A percentile compares a stretch with the other conserved stretches of the same genome.
These are phyloP conservation scores for Kazachstania bromeliacearum DNA, from an alignment of 805 yeast species.

Conservation along the genomic window DNA sequence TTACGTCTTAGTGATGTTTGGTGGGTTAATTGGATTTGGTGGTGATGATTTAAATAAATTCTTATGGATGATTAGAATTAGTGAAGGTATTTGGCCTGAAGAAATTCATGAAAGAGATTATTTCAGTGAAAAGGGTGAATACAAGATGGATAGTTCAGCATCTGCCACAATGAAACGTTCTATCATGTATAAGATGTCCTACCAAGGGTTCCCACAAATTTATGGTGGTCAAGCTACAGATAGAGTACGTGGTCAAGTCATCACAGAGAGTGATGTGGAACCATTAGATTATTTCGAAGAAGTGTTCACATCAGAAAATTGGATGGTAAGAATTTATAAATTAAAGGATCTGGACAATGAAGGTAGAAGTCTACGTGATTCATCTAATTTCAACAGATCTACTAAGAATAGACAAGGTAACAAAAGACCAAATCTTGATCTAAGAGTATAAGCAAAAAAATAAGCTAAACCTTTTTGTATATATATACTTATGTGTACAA, in stretches of 20 bases:
- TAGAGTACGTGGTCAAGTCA: constrained; percentile 79
- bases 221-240: constrained; percentile 52
- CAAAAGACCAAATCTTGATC: constrained; percentile 47
- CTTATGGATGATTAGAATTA: constrained; percentile 96
- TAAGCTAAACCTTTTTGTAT: not conserved
- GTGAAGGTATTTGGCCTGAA: constrained; percentile 99
- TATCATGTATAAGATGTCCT: constrained; percentile 90
- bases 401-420: constrained; percentile 21
- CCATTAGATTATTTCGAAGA: constrained; percentile 77
- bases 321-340: constrained; percentile 92
- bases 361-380: constrained; percentile 67
- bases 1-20: constrained; percentile 85
- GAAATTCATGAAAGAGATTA: constrained; percentile 79
- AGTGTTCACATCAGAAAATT: constrained; percentile 90
- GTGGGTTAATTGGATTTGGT: constrained; percentile 85
- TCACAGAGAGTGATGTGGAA: constrained; percentile 42
- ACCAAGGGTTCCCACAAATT: constrained; percentile 72
- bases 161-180: constrained; percentile 80
- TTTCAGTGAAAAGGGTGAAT: constrained; percentile 82
- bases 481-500: not conserved
- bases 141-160: constrained; percentile 74
- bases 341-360: constrained; percentile 79
- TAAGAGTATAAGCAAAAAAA: constrained; percentile 36
- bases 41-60: constrained; percentile 97
- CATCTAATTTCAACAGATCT: constrained; percentile 35